These are phyloP conservation scores for Sphaerobolus stellatus DNA, from an alignment of 1,284 basidiomycete genomes.

Conservation along the genomic window DNA sequence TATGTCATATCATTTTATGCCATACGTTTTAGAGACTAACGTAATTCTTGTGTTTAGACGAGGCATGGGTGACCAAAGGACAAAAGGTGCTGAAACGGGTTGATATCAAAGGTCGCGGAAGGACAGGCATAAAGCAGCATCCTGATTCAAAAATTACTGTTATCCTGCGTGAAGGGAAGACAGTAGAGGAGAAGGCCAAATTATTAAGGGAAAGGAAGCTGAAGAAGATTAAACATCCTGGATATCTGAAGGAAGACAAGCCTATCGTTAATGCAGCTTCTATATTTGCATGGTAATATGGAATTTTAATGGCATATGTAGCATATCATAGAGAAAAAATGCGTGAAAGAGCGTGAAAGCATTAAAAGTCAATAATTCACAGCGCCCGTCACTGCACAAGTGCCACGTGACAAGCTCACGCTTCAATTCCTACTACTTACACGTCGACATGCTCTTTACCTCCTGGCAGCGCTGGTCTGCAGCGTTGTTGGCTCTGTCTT, in stretches of 20 bases:
- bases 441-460: slow-evolving; percentile 8
- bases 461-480: slow-evolving; percentile 11
- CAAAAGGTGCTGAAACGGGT: slow-evolving; percentile 60
- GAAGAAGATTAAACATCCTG: slow-evolving; percentile 75
- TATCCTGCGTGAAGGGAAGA: slow-evolving; percentile 82
- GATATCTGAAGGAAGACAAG: slow-evolving; percentile 73
- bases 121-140: slow-evolving; percentile 77
- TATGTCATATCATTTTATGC: slow-evolving; percentile 40
- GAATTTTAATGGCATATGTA: not conserved
- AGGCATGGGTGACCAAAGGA: slow-evolving; percentile 94
- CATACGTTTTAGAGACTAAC: slow-evolving; percentile 9
- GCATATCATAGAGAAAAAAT: no score
- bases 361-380: no score
- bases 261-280: slow-evolving; percentile 75
- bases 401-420: no score
- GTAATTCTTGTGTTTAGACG: slow-evolving; percentile 47
- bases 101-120: slow-evolving; percentile 87
- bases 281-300: slow-evolving; percentile 78
- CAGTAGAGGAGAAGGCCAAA: slow-evolving; percentile 65
- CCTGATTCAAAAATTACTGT: slow-evolving; percentile 79
- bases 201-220: slow-evolving; percentile 67
- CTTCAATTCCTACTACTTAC: not conserved
- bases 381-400: no score
- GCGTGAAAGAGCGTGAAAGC: no score
- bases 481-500: not conserved